Evolutionary conservation across 306 rosid genomes (phyloP).

Genomic region (Sindora glabra): DNA sequence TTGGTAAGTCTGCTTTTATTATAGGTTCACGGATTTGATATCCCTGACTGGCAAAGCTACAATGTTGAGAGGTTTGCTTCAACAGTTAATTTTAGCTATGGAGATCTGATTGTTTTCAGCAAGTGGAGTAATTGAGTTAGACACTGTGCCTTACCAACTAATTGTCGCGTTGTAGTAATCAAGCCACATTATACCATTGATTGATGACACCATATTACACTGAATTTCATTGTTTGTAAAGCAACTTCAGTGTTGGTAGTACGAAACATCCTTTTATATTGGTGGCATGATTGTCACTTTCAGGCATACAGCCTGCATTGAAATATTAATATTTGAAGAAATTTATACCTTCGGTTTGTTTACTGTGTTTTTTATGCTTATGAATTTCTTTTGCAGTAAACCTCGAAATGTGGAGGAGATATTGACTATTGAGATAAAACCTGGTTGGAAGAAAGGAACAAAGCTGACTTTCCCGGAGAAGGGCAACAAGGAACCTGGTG

Average conservation of each 20-base stretch:
- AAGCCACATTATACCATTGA: not conserved
- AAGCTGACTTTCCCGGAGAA: conserved; percentile 85
- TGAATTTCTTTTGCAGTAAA: conserved; percentile 48
- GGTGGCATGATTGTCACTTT: not conserved
- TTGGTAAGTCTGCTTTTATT: not conserved
- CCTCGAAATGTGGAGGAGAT: conserved; percentile 66
- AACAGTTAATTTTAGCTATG: not conserved
- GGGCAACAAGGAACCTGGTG: conserved; percentile 84
- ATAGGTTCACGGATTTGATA: not conserved
- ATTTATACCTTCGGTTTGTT: not conserved
- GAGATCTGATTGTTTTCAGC: not conserved
- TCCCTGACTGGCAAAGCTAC: not conserved
- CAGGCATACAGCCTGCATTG: not conserved
- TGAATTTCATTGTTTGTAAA: no score
- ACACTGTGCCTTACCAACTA: not conserved
- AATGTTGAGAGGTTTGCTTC: not conserved
- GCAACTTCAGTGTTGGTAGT: no score
- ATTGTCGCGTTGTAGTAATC: not conserved
- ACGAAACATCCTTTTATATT: not conserved
- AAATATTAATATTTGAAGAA: not conserved
- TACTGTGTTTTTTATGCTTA: conserved; percentile 16
- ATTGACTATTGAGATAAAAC: conserved; percentile 74
- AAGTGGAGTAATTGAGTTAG: not conserved
- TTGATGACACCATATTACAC: not conserved
- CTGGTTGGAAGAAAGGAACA: conserved; percentile 99